These are phyloP conservation scores for Eucalyptus sideroxylon DNA, from an alignment of 345 rosid genomes.

Conservation along the genomic window DNA sequence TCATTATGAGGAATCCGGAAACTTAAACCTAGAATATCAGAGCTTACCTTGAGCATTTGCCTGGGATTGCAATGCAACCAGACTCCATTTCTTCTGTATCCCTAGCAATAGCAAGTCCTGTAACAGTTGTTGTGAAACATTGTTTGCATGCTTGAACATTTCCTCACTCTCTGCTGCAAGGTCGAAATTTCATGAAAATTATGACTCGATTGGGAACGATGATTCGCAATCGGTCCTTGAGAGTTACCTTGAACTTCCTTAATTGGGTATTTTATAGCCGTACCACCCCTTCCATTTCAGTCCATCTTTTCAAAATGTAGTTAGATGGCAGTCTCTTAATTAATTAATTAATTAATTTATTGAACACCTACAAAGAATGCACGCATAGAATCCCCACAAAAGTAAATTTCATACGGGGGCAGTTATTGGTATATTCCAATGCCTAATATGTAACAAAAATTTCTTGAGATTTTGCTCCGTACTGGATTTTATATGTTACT, in stretches of 20 bases:
- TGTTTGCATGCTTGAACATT: not conserved
- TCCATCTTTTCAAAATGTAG: slow-evolving; percentile 28
- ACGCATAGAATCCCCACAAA: slow-evolving; percentile 18
- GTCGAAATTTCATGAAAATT: not conserved
- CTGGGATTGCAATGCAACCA: not conserved
- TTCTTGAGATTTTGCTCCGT: not conserved
- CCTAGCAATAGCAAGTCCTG: not conserved
- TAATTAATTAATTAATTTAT: not conserved
- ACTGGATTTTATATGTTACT: not conserved
- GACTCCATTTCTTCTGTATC: not conserved
- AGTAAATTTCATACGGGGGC: slow-evolving; percentile 8
- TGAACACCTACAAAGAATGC: slow-evolving; percentile 20
- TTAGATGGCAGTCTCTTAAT: slow-evolving; percentile 4
- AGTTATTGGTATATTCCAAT: not conserved
- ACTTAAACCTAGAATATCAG: not conserved
- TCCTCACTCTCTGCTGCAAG: not conserved
- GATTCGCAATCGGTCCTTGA: not conserved
- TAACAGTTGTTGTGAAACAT: not conserved
- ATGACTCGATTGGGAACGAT: not conserved
- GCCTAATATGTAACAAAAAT: not conserved
- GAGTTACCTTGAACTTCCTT: not conserved
- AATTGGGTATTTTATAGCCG: not conserved
- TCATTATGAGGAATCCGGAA: not conserved
- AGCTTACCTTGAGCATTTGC: not conserved
- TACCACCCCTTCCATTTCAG: not conserved